These are phyloP conservation scores for Digitaria exilis DNA, from an alignment of 202 grass and related monocot species.

Conservation along the genomic window DNA sequence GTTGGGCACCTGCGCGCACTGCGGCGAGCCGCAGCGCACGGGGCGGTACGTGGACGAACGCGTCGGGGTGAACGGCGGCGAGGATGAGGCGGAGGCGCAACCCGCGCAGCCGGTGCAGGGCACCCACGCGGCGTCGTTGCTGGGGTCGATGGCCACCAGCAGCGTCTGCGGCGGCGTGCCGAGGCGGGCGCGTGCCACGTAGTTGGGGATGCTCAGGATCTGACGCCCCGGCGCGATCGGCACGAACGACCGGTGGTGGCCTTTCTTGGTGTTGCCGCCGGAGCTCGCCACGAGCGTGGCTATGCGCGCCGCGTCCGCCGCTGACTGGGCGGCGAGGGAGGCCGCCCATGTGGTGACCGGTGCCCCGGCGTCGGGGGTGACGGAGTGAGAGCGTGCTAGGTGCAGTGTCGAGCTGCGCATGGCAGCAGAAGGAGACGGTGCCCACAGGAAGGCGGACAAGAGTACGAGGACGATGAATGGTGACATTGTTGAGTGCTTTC, in stretches of 20 bases:
- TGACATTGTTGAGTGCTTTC: slow-evolving; percentile 28
- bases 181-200: slow-evolving; percentile 64
- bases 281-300: slow-evolving; percentile 6
- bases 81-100: slow-evolving; percentile 36
- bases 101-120: slow-evolving; percentile 64
- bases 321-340: slow-evolving; percentile 33
- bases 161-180: slow-evolving; percentile 65
- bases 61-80: slow-evolving; percentile 52
- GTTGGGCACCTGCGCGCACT: slow-evolving; percentile 61
- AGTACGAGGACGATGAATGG: not conserved
- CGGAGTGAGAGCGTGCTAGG: slow-evolving; percentile 41
- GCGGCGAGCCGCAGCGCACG: slow-evolving; percentile 50
- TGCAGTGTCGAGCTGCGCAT: slow-evolving; percentile 39
- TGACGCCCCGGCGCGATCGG: slow-evolving; percentile 72
- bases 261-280: not conserved
- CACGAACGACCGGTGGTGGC: slow-evolving; percentile 35
- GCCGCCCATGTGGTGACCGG: slow-evolving; percentile 37
- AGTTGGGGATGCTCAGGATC: slow-evolving; percentile 67
- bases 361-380: not conserved
- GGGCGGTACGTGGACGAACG: slow-evolving; percentile 56
- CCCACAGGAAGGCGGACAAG: not conserved
- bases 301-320: slow-evolving; percentile 46
- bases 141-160: slow-evolving; percentile 82
- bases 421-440: not conserved
- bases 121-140: slow-evolving; percentile 84